Percentiles rank a stretch among this genome's conserved stretches.
Evolutionary conservation across 192 early-diverging fungal species (phyloP).

Genomic region (Gorgonomyces haynaldii): DNA sequence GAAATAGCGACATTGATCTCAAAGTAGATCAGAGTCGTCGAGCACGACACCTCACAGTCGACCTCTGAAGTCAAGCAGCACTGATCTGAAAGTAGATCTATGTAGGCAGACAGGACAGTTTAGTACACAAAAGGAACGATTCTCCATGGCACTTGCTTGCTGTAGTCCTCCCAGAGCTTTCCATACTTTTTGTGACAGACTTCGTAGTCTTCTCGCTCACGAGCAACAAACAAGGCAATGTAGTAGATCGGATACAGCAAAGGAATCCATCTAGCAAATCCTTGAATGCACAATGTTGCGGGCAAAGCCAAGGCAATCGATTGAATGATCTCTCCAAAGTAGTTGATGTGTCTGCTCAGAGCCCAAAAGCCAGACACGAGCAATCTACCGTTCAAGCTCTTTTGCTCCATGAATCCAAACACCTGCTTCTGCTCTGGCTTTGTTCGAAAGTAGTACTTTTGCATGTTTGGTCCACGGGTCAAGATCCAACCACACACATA

Average conservation of each 20-base stretch:
- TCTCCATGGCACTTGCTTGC: constrained; percentile 1
- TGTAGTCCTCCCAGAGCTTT: background rate
- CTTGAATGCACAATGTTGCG: background rate
- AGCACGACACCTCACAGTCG: too few relatives aligned
- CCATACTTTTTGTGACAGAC: background rate
- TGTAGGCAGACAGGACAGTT: too few relatives aligned
- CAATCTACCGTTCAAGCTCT: background rate
- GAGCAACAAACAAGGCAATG: background rate
- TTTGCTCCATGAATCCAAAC: background rate
- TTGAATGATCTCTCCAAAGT: background rate
- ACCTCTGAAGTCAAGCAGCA: too few relatives aligned
- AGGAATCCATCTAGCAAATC: background rate
- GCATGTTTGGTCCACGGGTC: constrained; percentile 25
- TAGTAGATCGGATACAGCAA: constrained; percentile 1
- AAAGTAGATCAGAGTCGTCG: too few relatives aligned
- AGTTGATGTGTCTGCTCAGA: background rate
- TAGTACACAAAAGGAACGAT: background rate
- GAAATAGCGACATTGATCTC: too few relatives aligned
- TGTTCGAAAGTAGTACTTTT: constrained; percentile 13
- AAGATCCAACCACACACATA: constrained; percentile 18
- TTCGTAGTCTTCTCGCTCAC: background rate
- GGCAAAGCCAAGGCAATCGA: background rate
- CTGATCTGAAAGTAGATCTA: too few relatives aligned
- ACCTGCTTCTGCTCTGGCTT: background rate
- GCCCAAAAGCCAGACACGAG: constrained; percentile 1